Conservation (phyloP, 2,329 filamentous ascomycete species). For the Escovopsis sp. region DNA sequence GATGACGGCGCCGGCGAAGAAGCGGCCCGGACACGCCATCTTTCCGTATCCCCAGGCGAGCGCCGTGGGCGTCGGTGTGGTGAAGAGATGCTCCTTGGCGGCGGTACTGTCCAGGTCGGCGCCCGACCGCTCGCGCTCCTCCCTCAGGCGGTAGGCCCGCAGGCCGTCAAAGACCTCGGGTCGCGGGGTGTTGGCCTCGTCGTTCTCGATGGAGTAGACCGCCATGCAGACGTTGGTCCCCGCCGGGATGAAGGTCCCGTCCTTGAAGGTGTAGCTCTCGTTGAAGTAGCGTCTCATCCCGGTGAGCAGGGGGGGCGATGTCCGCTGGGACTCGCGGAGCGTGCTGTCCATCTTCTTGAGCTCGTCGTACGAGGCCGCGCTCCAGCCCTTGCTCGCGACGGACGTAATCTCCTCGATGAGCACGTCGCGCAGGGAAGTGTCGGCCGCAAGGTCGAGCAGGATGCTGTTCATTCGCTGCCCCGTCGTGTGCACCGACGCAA, state of each 20-base stretch:
- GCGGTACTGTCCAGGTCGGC: background rate
- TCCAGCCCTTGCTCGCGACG: background rate
- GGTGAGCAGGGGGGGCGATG: background rate
- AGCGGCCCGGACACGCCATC: constrained; percentile 35
- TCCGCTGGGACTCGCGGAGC: background rate
- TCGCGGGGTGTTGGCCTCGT: background rate
- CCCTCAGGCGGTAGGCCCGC: background rate
- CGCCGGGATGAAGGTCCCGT: background rate
- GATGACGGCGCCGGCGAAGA: constrained; percentile 35
- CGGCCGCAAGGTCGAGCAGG: background rate
- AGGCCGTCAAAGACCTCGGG: background rate
- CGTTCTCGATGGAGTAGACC: background rate
- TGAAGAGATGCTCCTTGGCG: background rate
- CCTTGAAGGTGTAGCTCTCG: background rate
- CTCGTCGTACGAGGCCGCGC: background rate
- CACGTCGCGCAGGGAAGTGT: background rate
- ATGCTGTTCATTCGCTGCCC: background rate
- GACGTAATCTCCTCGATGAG: background rate
- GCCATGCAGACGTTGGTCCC: background rate
- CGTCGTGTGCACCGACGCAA: background rate
- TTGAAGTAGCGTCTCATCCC: background rate
- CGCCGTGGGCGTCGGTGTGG: background rate
- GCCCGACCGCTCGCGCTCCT: background rate
- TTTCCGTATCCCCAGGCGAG: constrained; percentile 21
- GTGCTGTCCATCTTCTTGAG: background rate